Evolutionary conservation across 352 stramenopile species (phyloP).

Genomic region (Phytophthora tubulina): DNA sequence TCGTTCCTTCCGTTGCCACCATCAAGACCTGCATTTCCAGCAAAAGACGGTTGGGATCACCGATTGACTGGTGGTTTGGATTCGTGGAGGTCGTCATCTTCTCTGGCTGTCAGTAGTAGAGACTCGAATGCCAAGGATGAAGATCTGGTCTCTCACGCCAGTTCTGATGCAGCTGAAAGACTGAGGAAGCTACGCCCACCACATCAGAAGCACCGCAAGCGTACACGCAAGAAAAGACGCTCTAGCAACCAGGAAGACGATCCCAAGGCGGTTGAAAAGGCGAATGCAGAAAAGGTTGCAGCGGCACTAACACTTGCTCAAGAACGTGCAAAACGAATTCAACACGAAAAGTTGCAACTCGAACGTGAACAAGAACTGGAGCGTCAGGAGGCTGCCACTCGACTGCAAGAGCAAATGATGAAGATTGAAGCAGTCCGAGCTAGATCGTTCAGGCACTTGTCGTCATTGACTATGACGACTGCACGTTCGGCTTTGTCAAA

Average conservation of each 20-base stretch:
- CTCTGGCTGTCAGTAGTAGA: conserved; percentile 12
- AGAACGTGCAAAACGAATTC: conserved; percentile 46
- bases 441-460: conserved; percentile 20
- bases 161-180: conserved; percentile 17
- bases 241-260: conserved; percentile 36
- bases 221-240: conserved; percentile 31
- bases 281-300: conserved; percentile 48
- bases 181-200: conserved; percentile 34
- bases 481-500: conserved; percentile 18
- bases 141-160: conserved; percentile 4
- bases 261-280: conserved; percentile 24
- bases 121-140: conserved; percentile 17
- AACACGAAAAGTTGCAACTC: conserved; percentile 41
- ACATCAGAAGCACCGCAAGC: conserved; percentile 40
- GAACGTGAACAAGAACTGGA: conserved; percentile 32
- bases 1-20: neutral
- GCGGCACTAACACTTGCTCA: conserved; percentile 48
- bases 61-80: conserved; percentile 13
- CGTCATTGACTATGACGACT: conserved; percentile 23
- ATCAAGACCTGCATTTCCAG: neutral
- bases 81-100: conserved; percentile 24
- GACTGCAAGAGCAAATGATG: conserved; percentile 50
- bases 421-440: conserved; percentile 52
- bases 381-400: conserved; percentile 33
- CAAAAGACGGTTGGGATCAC: conserved; percentile 13